Conservation (phyloP, 495 filamentous ascomycete species). For the Hyaloscypha bicolor region DNA sequence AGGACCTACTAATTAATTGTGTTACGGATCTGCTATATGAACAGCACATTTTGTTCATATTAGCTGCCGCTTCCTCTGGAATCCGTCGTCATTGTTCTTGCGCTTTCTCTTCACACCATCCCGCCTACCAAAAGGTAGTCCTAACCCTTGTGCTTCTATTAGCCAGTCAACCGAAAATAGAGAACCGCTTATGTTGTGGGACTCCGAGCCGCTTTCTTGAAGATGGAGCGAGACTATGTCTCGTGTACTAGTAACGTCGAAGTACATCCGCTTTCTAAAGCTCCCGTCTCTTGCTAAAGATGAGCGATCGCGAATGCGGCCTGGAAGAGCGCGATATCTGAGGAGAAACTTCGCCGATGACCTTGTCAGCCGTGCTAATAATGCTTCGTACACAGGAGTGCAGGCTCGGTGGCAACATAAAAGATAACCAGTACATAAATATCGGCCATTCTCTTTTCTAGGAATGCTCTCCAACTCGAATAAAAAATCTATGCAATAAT, state of each 20-base stretch:
- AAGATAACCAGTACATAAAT: slow-evolving; percentile 17
- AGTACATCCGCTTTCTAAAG: slow-evolving; percentile 21
- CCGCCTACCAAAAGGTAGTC: slow-evolving; percentile 6
- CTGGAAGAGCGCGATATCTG: slow-evolving; percentile 7
- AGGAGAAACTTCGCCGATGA: slow-evolving; percentile 22
- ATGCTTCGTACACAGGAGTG: slow-evolving; percentile 12
- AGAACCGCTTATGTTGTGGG: slow-evolving; percentile 21
- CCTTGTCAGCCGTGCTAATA: slow-evolving; percentile 11
- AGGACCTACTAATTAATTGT: no score
- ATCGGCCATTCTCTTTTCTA: slow-evolving; percentile 19
- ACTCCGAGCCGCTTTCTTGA: slow-evolving; percentile 12
- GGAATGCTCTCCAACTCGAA: slow-evolving; percentile 16
- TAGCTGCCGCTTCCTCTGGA: slow-evolving; percentile 11
- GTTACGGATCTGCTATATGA: no score
- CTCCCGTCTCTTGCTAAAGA: slow-evolving; percentile 14
- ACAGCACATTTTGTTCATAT: no score
- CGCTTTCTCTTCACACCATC: slow-evolving; percentile 18
- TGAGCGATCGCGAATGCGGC: slow-evolving; percentile 11
- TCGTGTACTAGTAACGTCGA: slow-evolving; percentile 12
- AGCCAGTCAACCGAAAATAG: slow-evolving; percentile 20
- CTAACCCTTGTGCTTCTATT: slow-evolving; percentile 7
- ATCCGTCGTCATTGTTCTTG: slow-evolving; percentile 8
- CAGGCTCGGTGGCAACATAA: slow-evolving; percentile 8
- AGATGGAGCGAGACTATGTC: slow-evolving; percentile 15
- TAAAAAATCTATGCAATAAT: slow-evolving; percentile 22